Evolutionary conservation across 768 basidiomycete genomes (phyloP).

Genomic region (Lactarius psammicola): DNA sequence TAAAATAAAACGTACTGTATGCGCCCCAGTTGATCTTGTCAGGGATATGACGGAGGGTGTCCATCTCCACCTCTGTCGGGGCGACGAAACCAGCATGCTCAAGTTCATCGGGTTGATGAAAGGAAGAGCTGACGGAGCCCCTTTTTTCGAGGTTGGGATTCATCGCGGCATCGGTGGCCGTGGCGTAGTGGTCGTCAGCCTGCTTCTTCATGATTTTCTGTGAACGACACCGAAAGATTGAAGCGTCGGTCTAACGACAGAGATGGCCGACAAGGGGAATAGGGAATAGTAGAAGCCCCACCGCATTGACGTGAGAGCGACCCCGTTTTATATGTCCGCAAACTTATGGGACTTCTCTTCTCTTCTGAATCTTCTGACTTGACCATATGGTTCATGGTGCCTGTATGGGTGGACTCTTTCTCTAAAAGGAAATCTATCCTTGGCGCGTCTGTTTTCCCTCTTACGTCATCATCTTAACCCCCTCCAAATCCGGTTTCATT

Average conservation of each 20-base stretch:
- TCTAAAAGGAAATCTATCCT: not conserved
- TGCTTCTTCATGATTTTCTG: conserved; percentile 24
- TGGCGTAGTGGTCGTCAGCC: conserved; percentile 18
- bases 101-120: conserved; percentile 3
- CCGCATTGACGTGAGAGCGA: not conserved
- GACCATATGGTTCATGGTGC: conserved; percentile 9
- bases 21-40: conserved; percentile 31
- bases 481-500: not conserved
- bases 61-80: conserved; percentile 31
- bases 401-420: not conserved
- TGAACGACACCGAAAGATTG: not conserved
- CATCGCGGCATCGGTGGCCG: conserved; percentile 12
- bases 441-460: not conserved
- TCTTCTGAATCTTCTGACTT: not conserved
- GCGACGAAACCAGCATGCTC: conserved; percentile 21
- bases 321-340: conserved; percentile 2
- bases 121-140: not conserved
- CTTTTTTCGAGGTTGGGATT: conserved; percentile 6
- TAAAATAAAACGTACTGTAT: conserved; percentile 14
- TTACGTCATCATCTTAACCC: not conserved
- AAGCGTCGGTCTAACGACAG: not conserved
- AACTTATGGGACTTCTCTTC: not conserved
- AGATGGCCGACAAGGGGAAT: not conserved
- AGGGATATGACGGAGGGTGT: conserved; percentile 30
- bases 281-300: not conserved